Evolutionary conservation across 352 stramenopile genomes (phyloP).

Genomic region (Phytophthora podocarpi): DNA sequence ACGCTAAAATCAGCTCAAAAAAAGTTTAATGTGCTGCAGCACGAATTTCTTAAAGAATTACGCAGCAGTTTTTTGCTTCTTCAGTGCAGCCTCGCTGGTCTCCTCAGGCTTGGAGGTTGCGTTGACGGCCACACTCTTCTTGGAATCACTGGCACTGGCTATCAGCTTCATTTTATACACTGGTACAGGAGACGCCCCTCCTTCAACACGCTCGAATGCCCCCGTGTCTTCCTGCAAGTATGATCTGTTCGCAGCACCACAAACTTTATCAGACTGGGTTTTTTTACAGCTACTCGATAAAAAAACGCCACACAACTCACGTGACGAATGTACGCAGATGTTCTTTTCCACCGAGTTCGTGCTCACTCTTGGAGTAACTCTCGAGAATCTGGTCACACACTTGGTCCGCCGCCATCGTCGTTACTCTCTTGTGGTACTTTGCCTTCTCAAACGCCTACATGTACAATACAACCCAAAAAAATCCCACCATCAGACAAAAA

Average conservation of each 20-base stretch:
- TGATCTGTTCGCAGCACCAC: conserved; percentile 16
- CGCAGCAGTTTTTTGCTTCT: conserved; percentile 47
- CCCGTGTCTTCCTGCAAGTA: conserved; percentile 47
- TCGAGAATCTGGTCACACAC: conserved; percentile 78
- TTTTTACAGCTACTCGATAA: no score
- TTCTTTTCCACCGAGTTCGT: conserved; percentile 74
- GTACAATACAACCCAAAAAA: neutral
- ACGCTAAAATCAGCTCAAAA: neutral
- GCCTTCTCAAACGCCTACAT: conserved; percentile 86
- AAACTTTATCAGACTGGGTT: neutral
- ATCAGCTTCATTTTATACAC: conserved; percentile 45
- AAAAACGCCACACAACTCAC: conserved; percentile 42
- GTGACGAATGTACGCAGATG: conserved; percentile 70
- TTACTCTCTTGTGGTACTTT: conserved; percentile 58
- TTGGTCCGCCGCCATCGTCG: conserved; percentile 63
- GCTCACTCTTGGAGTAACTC: conserved; percentile 73
- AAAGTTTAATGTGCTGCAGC: conserved; percentile 4
- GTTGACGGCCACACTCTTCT: conserved; percentile 15
- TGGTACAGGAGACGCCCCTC: conserved; percentile 9
- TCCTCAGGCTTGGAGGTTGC: conserved; percentile 21
- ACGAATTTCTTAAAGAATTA: conserved; percentile 8
- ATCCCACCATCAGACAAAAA: neutral
- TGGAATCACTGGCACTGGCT: conserved; percentile 10
- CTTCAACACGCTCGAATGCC: conserved; percentile 37
- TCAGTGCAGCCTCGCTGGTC: conserved; percentile 26